A percentile compares a stretch with the other conserved stretches of the same genome.
phyloP scores from a whole-genome alignment of 2,329 filamentous ascomycete genomes.

The Colletotrichum lini region DNA sequence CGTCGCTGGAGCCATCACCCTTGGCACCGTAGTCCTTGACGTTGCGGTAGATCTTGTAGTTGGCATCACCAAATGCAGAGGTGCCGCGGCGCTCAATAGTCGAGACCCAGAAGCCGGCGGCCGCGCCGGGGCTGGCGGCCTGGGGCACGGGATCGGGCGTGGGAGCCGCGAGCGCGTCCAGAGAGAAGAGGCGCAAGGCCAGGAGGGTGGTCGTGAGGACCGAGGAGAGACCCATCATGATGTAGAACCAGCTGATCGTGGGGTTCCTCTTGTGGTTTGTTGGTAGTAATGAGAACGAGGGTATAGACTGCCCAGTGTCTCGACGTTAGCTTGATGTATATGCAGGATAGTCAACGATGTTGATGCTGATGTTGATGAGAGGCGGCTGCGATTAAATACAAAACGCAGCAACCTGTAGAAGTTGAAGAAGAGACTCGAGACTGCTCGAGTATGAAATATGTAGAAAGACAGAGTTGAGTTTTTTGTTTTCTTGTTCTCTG shows the following conservation, averaged over 20 bases:
- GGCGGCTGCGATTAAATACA: constrained; percentile 6
- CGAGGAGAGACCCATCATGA: constrained; percentile 61
- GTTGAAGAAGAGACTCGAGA: constrained; percentile 32
- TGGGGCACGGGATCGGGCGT: constrained; percentile 45
- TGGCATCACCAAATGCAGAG: constrained; percentile 71
- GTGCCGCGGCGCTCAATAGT: constrained; percentile 78
- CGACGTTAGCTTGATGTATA: constrained; percentile 17
- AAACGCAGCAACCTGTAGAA: constrained; percentile 15
- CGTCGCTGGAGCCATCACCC: constrained; percentile 80
- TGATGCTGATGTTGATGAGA: constrained; percentile 23
- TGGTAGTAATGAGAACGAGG: constrained; percentile 26
- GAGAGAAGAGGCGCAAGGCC: constrained; percentile 59
- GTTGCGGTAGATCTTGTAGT: constrained; percentile 83
- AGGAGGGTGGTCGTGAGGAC: constrained; percentile 59
- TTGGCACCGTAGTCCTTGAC: constrained; percentile 82
- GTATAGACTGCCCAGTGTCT: constrained; percentile 16
- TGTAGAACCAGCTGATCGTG: constrained; percentile 52
- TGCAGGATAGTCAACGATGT: background rate
- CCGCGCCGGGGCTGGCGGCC: constrained; percentile 44
- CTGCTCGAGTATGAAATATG: constrained; percentile 5
- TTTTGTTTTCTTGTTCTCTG: background rate
- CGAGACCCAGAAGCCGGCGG: constrained; percentile 79
- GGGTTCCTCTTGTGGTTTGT: constrained; percentile 40
- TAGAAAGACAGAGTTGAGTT: background rate
- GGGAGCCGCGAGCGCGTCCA: constrained; percentile 52